Evolutionary conservation across 345 rosid genomes (phyloP).

Genomic region (Rhodamnia argentea): DNA sequence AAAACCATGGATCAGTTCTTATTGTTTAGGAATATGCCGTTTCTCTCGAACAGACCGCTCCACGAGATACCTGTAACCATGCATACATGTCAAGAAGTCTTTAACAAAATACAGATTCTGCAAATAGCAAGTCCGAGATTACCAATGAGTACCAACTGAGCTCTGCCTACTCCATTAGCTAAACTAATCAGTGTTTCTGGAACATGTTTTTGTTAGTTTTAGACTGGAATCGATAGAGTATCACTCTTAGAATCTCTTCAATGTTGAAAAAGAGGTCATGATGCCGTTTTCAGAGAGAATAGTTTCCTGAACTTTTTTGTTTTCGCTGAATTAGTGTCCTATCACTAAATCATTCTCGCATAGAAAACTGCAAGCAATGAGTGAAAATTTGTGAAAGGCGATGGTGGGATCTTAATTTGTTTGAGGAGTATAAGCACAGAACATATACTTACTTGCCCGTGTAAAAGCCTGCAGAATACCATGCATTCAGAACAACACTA

Average conservation of each 20-base stretch:
- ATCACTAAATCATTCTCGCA: neutral
- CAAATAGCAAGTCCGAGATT: neutral
- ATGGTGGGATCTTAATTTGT: neutral
- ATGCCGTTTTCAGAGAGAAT: neutral
- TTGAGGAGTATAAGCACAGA: neutral
- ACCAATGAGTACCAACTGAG: neutral
- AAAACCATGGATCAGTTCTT: neutral
- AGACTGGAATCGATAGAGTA: neutral
- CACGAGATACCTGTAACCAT: conserved; percentile 21
- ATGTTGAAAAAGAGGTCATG: neutral
- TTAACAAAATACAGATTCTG: neutral
- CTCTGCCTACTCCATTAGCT: neutral
- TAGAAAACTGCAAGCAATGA: neutral
- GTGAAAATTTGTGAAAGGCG: neutral
- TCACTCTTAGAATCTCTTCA: neutral
- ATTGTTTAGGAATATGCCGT: neutral
- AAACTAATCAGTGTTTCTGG: neutral
- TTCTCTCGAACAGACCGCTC: conserved; percentile 27
- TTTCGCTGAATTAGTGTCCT: neutral
- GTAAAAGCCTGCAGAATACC: conserved; percentile 58
- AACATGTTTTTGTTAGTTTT: neutral
- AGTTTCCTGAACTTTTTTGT: neutral
- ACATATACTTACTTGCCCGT: conserved; percentile 46
- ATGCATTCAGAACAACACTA: conserved; percentile 39
- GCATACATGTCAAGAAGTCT: neutral